Evolutionary conservation across 2,329 filamentous ascomycete species (phyloP).

Genomic region (Aspergillus sclerotialis): DNA sequence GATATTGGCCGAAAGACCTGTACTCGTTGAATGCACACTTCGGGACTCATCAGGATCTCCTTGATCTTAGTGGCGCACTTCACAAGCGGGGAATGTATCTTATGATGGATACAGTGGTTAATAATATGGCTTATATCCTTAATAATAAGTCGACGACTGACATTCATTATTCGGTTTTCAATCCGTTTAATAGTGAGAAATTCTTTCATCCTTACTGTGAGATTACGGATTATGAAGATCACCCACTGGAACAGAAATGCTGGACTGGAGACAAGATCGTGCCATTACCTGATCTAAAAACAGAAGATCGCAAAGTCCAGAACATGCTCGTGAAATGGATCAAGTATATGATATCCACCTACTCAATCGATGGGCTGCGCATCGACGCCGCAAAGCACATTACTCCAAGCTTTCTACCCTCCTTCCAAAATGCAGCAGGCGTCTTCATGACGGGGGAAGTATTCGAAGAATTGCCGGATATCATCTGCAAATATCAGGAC

Average conservation of each 20-base stretch:
- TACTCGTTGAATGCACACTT: constrained; percentile 44
- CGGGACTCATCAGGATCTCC: constrained; percentile 41
- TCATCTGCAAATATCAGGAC: constrained; percentile 36
- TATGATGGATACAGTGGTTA: constrained; percentile 48
- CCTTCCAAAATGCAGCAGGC: constrained; percentile 29
- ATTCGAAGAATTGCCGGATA: constrained; percentile 28
- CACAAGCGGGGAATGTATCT: constrained; percentile 45
- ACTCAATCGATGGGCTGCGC: constrained; percentile 45
- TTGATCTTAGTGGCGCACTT: constrained; percentile 38
- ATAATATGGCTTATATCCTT: constrained; percentile 38
- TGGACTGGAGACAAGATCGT: constrained; percentile 46
- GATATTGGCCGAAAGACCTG: constrained; percentile 45
- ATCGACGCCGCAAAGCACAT: constrained; percentile 45
- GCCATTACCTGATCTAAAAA: constrained; percentile 41
- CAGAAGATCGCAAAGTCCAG: constrained; percentile 35
- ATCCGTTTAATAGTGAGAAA: constrained; percentile 19
- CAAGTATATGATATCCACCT: constrained; percentile 33
- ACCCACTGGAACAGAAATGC: constrained; percentile 35
- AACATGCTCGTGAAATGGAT: constrained; percentile 38
- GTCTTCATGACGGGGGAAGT: constrained; percentile 44
- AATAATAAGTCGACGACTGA: constrained; percentile 18
- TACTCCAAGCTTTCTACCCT: constrained; percentile 34
- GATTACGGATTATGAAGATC: constrained; percentile 28
- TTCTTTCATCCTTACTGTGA: constrained; percentile 23
- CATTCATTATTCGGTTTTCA: constrained; percentile 19